Evolutionary conservation across 495 filamentous ascomycete species (phyloP), one percentile per base, ranked within the genome.

Genomic region (Ramalina intermedia): DNA sequence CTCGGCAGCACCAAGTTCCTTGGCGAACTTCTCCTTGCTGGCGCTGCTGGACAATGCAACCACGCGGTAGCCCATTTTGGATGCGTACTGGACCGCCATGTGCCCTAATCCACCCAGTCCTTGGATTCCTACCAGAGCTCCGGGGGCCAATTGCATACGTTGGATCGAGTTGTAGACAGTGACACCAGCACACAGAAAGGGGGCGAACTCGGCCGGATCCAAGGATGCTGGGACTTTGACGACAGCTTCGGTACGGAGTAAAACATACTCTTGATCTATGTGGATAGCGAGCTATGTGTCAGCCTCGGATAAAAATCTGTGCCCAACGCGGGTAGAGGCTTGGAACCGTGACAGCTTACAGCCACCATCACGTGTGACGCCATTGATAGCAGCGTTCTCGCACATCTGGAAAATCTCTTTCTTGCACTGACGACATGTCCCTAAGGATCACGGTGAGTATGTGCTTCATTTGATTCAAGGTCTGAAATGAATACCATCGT

Each of bases 91-190:
- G n/a, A 82, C 54, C 5, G 75, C 81, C 18, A 84, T 55, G 60
- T 83, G 80, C 23, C 81, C 80, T 0, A 82, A 64, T 0, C 78
- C 79, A n/a, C 78, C 78, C 16, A 82, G 67, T 1, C 78, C 79
- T 59, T 81, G 76, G 13, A 82, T 53, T 7, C 73, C 79, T 6
- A 85, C 78, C 0, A 68, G 61, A 45, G 69, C 72, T 20, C 80
- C 80, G 1, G 67, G 58, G 17, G 62, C 56, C 27, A 82, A 63
- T 29, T 71, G 60, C 68, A 76, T 69, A 37, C 75, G 68, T 26
- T 78, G 72, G 43, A 85, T 79, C 8, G 67, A 66, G 62, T 83
- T 83, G 71, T 82, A 85, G 18, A 79, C 73, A 20, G 80, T 83
- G 52, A 84, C 71, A 48, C 81, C 81, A 4, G 81, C 80, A 60